Percentiles rank a stretch among this genome's conserved stretches.
These are phyloP conservation scores for Cudoniella acicularis DNA, from an alignment of 495 filamentous ascomycete genomes.

Conservation along the genomic window DNA sequence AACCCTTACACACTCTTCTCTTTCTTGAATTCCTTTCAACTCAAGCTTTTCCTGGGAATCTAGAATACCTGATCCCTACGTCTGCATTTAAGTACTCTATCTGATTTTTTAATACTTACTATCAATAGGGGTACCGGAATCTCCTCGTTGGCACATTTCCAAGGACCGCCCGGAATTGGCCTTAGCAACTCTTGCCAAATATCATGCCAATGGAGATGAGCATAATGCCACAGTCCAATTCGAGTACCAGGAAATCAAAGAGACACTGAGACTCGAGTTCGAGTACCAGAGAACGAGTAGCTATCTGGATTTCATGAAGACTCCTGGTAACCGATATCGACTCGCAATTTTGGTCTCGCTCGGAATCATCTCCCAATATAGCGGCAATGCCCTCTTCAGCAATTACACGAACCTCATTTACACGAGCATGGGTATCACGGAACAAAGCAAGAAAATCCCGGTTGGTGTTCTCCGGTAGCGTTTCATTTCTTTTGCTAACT, in stretches of 20 bases:
- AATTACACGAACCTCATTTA: constrained; percentile 55
- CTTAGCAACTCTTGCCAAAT: constrained; percentile 31
- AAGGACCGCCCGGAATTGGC: constrained; percentile 46
- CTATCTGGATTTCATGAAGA: constrained; percentile 42
- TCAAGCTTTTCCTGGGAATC: too few relatives aligned
- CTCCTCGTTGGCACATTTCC: constrained; percentile 49
- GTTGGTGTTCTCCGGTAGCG: constrained; percentile 27
- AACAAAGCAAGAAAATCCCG: constrained; percentile 49
- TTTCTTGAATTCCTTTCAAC: too few relatives aligned
- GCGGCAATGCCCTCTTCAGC: constrained; percentile 62
- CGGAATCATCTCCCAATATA: constrained; percentile 66
- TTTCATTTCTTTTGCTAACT: not conserved
- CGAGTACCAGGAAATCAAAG: constrained; percentile 38
- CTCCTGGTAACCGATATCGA: constrained; percentile 60
- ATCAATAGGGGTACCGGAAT: constrained; percentile 41
- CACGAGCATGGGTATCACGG: constrained; percentile 45
- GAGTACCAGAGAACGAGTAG: constrained; percentile 37
- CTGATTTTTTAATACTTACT: not conserved
- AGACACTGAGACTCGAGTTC: constrained; percentile 49
- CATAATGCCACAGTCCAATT: constrained; percentile 33
- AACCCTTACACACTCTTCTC: too few relatives aligned
- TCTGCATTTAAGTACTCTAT: too few relatives aligned
- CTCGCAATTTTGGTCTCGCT: constrained; percentile 53
- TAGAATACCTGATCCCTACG: too few relatives aligned
- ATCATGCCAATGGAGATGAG: constrained; percentile 38